Percentiles rank a stretch among this genome's conserved stretches.
phyloP scores from a whole-genome alignment of 2,329 filamentous ascomycete species.

The Tolypocladium inflatum region DNA sequence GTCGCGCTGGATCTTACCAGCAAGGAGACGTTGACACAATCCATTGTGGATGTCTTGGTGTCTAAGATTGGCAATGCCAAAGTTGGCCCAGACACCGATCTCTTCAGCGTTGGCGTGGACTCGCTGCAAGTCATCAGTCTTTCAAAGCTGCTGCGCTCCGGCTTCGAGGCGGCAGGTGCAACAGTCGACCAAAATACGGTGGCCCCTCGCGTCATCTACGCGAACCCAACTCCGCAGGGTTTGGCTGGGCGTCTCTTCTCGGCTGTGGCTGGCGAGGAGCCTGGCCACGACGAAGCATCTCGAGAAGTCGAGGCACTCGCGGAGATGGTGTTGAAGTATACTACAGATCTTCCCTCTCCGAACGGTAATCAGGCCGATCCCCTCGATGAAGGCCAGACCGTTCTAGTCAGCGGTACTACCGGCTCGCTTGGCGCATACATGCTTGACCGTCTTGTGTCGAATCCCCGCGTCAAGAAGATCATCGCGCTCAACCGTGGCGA shows the following conservation, averaged over 20 bases:
- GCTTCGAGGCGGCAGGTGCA: conserved; percentile 8
- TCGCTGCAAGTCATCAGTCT: conserved; percentile 26
- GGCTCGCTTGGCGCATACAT: conserved; percentile 84
- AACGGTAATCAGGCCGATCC: conserved; percentile 11
- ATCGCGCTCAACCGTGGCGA: conserved; percentile 16
- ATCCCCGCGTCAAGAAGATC: conserved; percentile 12
- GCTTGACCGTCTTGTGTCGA: conserved; percentile 22
- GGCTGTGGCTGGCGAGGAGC: background rate
- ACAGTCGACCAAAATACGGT: conserved; percentile 5
- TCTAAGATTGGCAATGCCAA: conserved; percentile 6
- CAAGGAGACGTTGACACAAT: conserved; percentile 11
- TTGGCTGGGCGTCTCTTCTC: conserved; percentile 8
- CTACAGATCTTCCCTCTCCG: conserved; percentile 11
- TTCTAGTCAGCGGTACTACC: conserved; percentile 80
- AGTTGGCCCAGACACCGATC: conserved; percentile 19
- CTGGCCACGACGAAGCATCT: background rate
- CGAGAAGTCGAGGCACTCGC: conserved; percentile 3
- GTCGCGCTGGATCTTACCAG: conserved; percentile 11
- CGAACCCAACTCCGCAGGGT: conserved; percentile 14
- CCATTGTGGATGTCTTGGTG: conserved; percentile 11
- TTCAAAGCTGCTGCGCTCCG: conserved; percentile 8
- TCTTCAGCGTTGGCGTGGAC: conserved; percentile 29
- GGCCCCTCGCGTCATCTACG: conserved; percentile 16
- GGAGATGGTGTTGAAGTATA: conserved; percentile 18
- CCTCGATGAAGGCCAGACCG: conserved; percentile 33